These are phyloP conservation scores for Lactuca saligna DNA, from an alignment of 129 eudicot genomes.

Conservation along the genomic window DNA sequence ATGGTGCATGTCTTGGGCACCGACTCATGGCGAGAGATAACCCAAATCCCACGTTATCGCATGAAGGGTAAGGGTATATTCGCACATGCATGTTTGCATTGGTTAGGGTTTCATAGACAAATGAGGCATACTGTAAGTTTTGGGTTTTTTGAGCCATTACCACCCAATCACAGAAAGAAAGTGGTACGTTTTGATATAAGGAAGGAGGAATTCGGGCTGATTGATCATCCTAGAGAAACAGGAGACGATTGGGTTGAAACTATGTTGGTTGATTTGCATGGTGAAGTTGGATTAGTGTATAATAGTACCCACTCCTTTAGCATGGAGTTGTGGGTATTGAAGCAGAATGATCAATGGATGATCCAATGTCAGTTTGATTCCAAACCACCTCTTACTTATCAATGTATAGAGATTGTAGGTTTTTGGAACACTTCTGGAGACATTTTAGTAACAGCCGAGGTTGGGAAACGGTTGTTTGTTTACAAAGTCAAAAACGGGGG, in stretches of 20 bases:
- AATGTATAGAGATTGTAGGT: background rate
- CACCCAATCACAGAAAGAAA: background rate
- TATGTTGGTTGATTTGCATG: background rate
- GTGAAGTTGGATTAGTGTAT: slow-evolving; percentile 3
- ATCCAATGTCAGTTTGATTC: background rate
- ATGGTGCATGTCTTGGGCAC: background rate
- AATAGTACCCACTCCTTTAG: background rate
- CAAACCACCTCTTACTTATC: background rate
- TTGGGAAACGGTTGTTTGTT: no score
- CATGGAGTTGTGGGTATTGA: background rate
- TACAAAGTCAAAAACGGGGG: no score
- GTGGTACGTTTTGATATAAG: background rate
- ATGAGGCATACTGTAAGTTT: no score
- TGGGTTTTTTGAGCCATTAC: background rate
- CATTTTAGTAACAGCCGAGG: background rate
- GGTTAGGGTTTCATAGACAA: background rate
- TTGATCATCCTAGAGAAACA: background rate
- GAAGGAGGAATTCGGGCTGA: background rate
- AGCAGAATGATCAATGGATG: background rate
- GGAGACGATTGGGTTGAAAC: background rate
- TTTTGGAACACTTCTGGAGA: background rate
- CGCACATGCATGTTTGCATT: background rate
- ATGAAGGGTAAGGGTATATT: background rate
- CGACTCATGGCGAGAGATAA: background rate
- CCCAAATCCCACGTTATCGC: background rate